phyloP scores from a whole-genome alignment of 202 grass and related monocot species.

The Hordeum pubiflorum region DNA sequence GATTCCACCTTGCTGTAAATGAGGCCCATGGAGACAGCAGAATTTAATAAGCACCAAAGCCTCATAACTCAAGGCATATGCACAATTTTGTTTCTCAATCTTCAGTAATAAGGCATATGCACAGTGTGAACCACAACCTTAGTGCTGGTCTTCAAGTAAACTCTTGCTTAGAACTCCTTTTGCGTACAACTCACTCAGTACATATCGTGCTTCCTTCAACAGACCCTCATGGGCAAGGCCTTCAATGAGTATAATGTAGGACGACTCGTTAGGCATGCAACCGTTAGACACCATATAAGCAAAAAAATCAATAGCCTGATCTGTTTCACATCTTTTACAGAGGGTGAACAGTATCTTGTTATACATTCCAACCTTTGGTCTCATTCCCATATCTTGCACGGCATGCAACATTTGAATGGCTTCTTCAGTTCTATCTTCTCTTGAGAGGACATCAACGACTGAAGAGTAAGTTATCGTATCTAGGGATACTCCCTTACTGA shows the following conservation, averaged over 20 bases:
- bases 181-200: constrained; percentile 41
- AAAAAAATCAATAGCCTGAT: constrained; percentile 57
- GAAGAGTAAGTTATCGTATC: constrained; percentile 68
- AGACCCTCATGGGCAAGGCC: constrained; percentile 50
- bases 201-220: constrained; percentile 35
- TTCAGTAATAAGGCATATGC: constrained; percentile 2
- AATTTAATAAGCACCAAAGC: background rate
- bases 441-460: constrained; percentile 54
- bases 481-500: constrained; percentile 49
- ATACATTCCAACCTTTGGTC: constrained; percentile 52
- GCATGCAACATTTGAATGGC: constrained; percentile 48
- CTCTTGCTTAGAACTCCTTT: constrained; percentile 48
- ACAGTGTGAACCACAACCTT: constrained; percentile 4
- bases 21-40: background rate
- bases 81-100: background rate
- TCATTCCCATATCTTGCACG: constrained; percentile 59
- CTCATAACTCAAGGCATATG: constrained; percentile 8
- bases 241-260: constrained; percentile 64
- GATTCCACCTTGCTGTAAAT: background rate
- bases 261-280: constrained; percentile 53
- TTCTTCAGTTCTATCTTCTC: constrained; percentile 57
- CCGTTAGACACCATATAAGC: constrained; percentile 56
- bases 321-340: constrained; percentile 48
- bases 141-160: constrained; percentile 15
- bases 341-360: constrained; percentile 55